Base-by-base conservation (phyloP, 2,329 filamentous ascomycete genomes). In the Exophiala bonariae region DNA sequence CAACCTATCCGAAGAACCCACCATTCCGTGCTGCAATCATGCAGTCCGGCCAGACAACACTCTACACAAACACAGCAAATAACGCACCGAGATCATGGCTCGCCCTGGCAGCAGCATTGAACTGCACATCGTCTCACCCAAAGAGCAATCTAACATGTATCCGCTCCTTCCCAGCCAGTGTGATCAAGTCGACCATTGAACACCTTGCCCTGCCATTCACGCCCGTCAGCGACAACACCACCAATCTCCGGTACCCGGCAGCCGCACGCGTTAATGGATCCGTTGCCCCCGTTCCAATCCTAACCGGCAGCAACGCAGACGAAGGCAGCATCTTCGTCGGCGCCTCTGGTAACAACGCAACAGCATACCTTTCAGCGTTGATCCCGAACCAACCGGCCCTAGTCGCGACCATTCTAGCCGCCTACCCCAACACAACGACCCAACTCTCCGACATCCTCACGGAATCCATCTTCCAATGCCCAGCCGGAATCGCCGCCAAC, bases 291-390 rank as follows among this genome's bases (percentile, higher is more conserved):
- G 61, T 78, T 9, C 50, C 52, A 1, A 50, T 70, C 6, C 52
- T 71, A 5, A 73, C 73, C 39, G 74, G 75, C 33, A 67, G 60
- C 47, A 71, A 66, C 7, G 56, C 78, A 17, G 66, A 69, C 13
- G 65, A 76, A 59, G 72, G 73, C 7, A 44, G 33, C 3, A 19
- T 49, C n/a, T 54, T 50, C 41, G 45, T 36, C 16, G 4, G 31
- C 31, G 47, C 41, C 18, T 4, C 41, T 8, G 48, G 28, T 23
- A 46, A 48, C 30, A 30, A 43, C 4, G n/a, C 44, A 4, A 20
- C 47, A 2, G 14, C 20, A 10, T 47, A 41, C 32, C 37, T 54
- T 7, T 20, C 17, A 10, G 33, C 17, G 4, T 13, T 41, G 4
- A 28, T 54, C 16, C 43, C 43, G 4, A 47, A 45, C 9, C 42